phyloP scores from a whole-genome alignment of 768 basidiomycete species.

The Xerocomellus dryophilus region DNA sequence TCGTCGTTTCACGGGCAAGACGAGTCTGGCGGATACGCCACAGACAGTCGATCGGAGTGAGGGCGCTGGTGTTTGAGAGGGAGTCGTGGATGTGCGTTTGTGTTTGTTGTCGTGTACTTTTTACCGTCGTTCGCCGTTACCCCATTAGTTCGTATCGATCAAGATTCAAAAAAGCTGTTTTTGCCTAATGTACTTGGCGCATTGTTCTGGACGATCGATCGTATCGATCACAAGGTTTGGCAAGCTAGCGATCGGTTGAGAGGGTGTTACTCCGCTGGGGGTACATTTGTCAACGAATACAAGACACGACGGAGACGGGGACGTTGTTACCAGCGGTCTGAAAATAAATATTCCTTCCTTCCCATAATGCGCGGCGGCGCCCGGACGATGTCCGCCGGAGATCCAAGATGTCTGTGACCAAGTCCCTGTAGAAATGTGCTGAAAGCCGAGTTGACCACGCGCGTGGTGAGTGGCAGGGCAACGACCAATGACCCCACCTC shows the following conservation, averaged over 20 bases:
- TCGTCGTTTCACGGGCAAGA: conserved; percentile 26
- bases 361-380: too few relatives aligned
- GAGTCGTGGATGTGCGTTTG: conserved; percentile 17
- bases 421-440: too few relatives aligned
- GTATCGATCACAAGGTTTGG: not conserved
- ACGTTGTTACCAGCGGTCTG: too few relatives aligned
- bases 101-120: too few relatives aligned
- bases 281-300: not conserved
- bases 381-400: too few relatives aligned
- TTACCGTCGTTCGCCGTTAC: not conserved
- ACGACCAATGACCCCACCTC: too few relatives aligned
- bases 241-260: not conserved
- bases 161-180: not conserved
- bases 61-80: conserved; percentile 38
- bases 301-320: not conserved
- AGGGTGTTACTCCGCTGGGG: not conserved
- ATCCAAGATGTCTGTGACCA: too few relatives aligned
- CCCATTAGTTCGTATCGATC: not conserved
- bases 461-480: too few relatives aligned
- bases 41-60: conserved; percentile 41
- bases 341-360: too few relatives aligned
- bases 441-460: too few relatives aligned
- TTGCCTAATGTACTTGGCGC: not conserved
- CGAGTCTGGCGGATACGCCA: conserved; percentile 30
- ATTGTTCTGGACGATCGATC: not conserved